Evolutionary conservation across 1,284 basidiomycete genomes (phyloP), one percentile per base, ranked within the genome.

Genomic region (Blastosporella zonata): DNA sequence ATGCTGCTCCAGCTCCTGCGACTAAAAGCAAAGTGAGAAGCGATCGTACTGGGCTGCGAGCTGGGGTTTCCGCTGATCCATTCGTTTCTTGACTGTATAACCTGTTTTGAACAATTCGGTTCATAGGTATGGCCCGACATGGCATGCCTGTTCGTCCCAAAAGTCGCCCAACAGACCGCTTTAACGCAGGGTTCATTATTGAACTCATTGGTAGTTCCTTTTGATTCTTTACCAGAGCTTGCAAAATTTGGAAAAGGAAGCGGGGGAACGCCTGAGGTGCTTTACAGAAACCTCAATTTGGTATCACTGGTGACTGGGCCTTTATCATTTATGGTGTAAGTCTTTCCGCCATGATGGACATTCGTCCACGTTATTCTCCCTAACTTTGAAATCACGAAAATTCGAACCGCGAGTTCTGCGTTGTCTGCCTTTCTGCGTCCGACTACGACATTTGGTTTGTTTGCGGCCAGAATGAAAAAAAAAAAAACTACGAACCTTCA

Each of bases 1-100:
- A 70, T 4, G 76, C 75, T 3, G 73, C 70, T 12, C 68, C 77
- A 3, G 75, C 55, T 12, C 82, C 81, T 10, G 78, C 59, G 0
- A 64, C 62, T 2, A 82, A 67, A 25, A 84, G 62, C 2, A 64
- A 65, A n/a, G 68, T 67, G 49, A 82, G 74, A 18, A 58, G 40
- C 3, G 60, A 53, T 3, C 54, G 35, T 33, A 52, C 6, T 20
- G 38, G 29, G 15, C 43, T 29, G 20, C 45, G 49, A 36, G 39
- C 20, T 12, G 46, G 12, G 18, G 44, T 9, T 3, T n/a, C 10
- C 22, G 17, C 38, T 25, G 36, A 23, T 22, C 12, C 37, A 6
- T 42, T 7, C 5, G 12, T 37, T 17, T 27, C 43, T 34, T 47
- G 34, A 28, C 46, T 47, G 36, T 48, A 46, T 8, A 15, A 22